Base-by-base conservation (phyloP, 306 rosid species). In the Dryas drummondii region DNA sequence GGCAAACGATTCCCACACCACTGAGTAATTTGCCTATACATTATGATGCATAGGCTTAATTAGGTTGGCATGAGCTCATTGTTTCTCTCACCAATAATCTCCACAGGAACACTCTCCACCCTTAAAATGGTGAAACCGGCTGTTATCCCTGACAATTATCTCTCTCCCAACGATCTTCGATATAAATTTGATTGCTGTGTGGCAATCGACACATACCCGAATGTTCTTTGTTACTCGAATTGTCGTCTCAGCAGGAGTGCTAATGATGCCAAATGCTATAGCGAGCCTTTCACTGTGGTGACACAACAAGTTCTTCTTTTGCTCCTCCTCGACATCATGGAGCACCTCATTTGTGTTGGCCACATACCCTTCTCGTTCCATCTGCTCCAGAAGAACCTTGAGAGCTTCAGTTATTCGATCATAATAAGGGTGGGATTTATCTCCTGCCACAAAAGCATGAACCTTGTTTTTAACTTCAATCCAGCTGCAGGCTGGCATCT, bases 401-500 rank as follows among this genome's bases (percentile, higher is more conserved):
- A 90, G 75, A 12, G 91, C 90, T 80, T 86, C 84, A 0, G 75
- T 86, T 75, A 94, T 91, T 63, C 78, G 85, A 17, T 80, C 88
- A 71, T 88, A 88, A 76, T 41, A 70, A 4, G 96, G 91, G 86
- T 91, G 98, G 4, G 93, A 89, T 73, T 85, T 56, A 76, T 93
- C 98, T 56, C 96, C 98, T 0, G 96, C 92, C 73, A 84, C 71
- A 78, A 93, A 93, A 74, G 87, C 84, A 59, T 93, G 97, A 7
- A 88, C 86, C 76, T 70, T 76, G 77, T 88, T 87, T 63, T 83
- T 85, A 80, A 91, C 89, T 79, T 91, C 98, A 62, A 91, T 88
- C 98, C 98, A 91, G 86, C 98, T 91, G 83, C 98, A 88, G 11
- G 88, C 98, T 9, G 94, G 96, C 53, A 78, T 89, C 84, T 93